phyloP scores from a whole-genome alignment of 2,329 filamentous ascomycete genomes.

The Pestalotiopsis sp. region DNA sequence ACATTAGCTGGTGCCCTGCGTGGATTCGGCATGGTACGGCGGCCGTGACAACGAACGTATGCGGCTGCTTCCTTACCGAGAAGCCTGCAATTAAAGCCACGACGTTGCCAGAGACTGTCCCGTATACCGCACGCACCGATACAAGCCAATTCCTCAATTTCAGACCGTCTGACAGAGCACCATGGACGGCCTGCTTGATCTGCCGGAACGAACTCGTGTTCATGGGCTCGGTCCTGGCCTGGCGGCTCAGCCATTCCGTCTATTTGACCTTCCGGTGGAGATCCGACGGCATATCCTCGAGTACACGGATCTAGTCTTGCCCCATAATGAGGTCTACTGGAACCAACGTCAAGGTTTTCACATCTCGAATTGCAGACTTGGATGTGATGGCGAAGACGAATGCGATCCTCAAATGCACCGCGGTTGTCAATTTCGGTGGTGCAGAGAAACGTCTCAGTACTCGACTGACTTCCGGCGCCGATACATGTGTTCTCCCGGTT shows the following conservation, averaged over 20 bases:
- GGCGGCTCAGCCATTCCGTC: slow-evolving; percentile 12
- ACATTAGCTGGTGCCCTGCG: no score
- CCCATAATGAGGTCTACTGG: slow-evolving; percentile 23
- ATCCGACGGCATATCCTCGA: slow-evolving; percentile 22
- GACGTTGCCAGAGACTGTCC: background rate
- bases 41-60: background rate
- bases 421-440: background rate
- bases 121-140: background rate
- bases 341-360: slow-evolving; percentile 12
- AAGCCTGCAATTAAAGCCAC: background rate
- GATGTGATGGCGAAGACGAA: background rate
- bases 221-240: background rate
- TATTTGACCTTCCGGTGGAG: slow-evolving; percentile 23
- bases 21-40: no score
- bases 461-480: background rate
- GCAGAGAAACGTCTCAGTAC: background rate
- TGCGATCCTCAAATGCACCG: background rate
- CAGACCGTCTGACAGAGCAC: background rate
- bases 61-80: background rate
- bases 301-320: slow-evolving; percentile 27
- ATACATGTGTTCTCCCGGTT: slow-evolving; percentile 16
- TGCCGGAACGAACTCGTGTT: background rate
- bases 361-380: background rate
- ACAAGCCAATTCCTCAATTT: background rate
- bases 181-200: background rate